Evolutionary conservation across 2,329 filamentous ascomycete genomes (phyloP), one percentile per base, ranked within the genome.

Genomic region (Purpureocillium takamizusanense): DNA sequence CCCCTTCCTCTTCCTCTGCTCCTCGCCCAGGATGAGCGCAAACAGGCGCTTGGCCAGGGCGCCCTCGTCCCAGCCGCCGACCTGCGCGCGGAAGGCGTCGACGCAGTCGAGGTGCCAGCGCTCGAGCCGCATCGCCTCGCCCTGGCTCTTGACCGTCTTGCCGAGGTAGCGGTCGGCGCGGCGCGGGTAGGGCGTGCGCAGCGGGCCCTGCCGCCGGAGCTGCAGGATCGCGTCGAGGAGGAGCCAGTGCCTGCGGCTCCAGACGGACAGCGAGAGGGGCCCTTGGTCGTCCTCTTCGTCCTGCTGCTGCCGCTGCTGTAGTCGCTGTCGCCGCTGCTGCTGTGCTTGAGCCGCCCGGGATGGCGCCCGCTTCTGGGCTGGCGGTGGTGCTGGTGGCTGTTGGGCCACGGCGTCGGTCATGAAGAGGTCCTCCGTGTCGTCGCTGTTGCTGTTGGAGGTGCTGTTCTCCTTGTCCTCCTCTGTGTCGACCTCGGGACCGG

Each of bases 61-160:
- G 7, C 48, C 57, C 46, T 69, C 72, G 16, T 69, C 65, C 72
- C 73, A 78, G 9, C 59, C 63, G 14, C 65, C 66, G 3, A 74
- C 61, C 41, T 69, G 60, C 11, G 51, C 50, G 40, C 56, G 57
- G 48, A 78, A 78, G 3, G 67, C 73, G 41, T 76, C 69, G 17
- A 78, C 64, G 38, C 76, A 65, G 42, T 78, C 74, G 14, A 78
- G 54, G 42, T 79, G 75, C 74, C 74, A 78, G 40, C 60, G 51
- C 53, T 76, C 65, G 14, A 79, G 57, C 16, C 59, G 44, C 57
- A 78, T 59, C 4, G 56, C 53, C 51, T 66, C 60, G 33, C 64
- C 69, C 28, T 69, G 64, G 21, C 67, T 65, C 17, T 54, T 51
- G 40, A 77, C 66, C 18, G 59, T 62, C 50, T 68, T 72, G 40